phyloP scores from a whole-genome alignment of 192 early-diverging fungal genomes.

The Paraglomus brasilianum region DNA sequence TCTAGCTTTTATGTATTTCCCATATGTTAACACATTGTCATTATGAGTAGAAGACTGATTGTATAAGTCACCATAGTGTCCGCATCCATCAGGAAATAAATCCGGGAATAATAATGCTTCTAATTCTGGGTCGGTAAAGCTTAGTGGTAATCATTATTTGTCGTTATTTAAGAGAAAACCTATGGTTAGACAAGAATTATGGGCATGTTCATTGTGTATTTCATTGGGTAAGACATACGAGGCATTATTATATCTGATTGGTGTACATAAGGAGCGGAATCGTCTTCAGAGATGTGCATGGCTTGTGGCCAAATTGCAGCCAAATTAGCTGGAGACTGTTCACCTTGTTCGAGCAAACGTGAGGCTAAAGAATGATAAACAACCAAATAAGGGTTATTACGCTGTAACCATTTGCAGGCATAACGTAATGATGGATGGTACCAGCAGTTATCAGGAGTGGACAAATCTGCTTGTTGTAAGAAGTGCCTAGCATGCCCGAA shows the following conservation, averaged over 20 bases:
- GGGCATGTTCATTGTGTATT: conserved; percentile 14
- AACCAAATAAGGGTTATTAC: too few species aligned
- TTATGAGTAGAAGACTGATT: not conserved
- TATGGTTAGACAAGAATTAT: conserved; percentile 2
- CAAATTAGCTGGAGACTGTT: too few species aligned
- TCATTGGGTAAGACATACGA: conserved; percentile 1
- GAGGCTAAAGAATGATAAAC: too few species aligned
- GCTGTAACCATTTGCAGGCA: too few species aligned
- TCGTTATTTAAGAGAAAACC: conserved; percentile 3
- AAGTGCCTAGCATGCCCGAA: too few species aligned
- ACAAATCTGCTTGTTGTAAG: too few species aligned
- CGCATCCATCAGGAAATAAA: not conserved
- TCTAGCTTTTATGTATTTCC: conserved; percentile 5
- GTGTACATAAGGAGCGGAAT: too few species aligned
- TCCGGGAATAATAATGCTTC: not conserved
- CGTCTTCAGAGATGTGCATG: too few species aligned
- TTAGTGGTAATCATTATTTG: not conserved
- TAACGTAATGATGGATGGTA: too few species aligned
- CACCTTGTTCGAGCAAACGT: too few species aligned
- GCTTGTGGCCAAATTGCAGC: too few species aligned
- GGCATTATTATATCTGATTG: conserved; percentile 4
- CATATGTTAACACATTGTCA: conserved; percentile 3
- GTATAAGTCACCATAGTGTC: not conserved
- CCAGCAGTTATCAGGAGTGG: too few species aligned
- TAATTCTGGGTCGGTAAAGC: not conserved